Evolutionary conservation across 2,329 filamentous ascomycete species (phyloP).

Genomic region (Emergomyces orientalis): DNA sequence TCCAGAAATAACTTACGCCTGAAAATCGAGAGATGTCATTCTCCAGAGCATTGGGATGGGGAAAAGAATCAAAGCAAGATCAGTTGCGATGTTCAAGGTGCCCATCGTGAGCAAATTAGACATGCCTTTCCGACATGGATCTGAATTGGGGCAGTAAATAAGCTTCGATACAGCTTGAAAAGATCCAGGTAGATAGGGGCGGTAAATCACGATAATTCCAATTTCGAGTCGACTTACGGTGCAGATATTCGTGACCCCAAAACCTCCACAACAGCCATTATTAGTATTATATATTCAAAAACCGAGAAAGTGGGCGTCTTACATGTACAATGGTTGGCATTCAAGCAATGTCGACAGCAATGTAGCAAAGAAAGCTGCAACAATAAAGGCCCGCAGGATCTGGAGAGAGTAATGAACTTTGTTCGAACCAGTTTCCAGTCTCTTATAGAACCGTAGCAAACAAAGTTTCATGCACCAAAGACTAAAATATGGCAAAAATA

Average conservation of each 20-base stretch:
- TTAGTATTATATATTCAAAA: background rate
- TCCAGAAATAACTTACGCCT: conserved; percentile 11
- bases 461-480: conserved; percentile 17
- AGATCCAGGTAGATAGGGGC: background rate
- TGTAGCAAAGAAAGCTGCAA: conserved; percentile 12
- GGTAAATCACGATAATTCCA: background rate
- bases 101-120: conserved; percentile 15
- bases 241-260: background rate
- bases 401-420: conserved; percentile 14
- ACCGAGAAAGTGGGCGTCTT: background rate
- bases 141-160: conserved; percentile 6
- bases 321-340: conserved; percentile 12
- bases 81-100: conserved; percentile 15
- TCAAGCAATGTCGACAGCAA: conserved; percentile 14
- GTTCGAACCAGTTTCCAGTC: conserved; percentile 15
- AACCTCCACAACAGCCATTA: background rate
- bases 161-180: background rate
- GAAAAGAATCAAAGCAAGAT: conserved; percentile 16
- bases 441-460: conserved; percentile 15
- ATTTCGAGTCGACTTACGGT: background rate
- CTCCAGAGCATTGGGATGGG: conserved; percentile 17
- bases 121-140: conserved; percentile 13
- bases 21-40: conserved; percentile 14
- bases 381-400: conserved; percentile 12
- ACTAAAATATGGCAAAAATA: conserved; percentile 7